Percentiles rank a stretch among this genome's conserved stretches.
Conservation (phyloP, 2,329 filamentous ascomycete genomes). For the Falciphora oryzae region DNA sequence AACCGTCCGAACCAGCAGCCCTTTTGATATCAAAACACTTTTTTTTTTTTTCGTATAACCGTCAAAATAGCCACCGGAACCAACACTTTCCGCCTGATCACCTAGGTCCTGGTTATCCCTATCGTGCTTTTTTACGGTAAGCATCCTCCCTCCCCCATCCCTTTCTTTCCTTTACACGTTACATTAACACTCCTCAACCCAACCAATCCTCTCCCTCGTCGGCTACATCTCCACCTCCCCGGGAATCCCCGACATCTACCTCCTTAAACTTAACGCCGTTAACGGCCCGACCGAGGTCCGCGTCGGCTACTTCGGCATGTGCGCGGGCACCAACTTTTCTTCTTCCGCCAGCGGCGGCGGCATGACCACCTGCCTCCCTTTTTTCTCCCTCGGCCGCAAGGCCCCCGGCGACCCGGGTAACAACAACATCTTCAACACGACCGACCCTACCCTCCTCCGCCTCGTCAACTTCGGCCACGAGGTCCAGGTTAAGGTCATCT, state of each 20-base stretch:
- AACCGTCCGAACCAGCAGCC: neutral
- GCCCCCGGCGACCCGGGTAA: slow-evolving; percentile 7
- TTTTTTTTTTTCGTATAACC: neutral
- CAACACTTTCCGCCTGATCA: slow-evolving; percentile 2
- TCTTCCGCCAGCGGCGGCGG: too few species aligned
- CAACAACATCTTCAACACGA: slow-evolving; percentile 5
- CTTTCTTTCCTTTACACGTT: neutral
- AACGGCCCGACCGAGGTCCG: slow-evolving; percentile 15
- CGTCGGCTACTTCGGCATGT: slow-evolving; percentile 17
- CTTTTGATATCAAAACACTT: neutral
- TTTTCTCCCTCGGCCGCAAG: slow-evolving; percentile 11
- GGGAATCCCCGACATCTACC: slow-evolving; percentile 17
- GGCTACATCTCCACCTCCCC: slow-evolving; percentile 19
- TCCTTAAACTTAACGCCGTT: slow-evolving; percentile 17
- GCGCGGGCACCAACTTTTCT: slow-evolving; percentile 14
- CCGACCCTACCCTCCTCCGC: slow-evolving; percentile 1
- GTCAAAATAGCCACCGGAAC: neutral
- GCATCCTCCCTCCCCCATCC: neutral
- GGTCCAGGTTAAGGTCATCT: slow-evolving; percentile 10
- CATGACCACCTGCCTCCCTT: slow-evolving; percentile 10
- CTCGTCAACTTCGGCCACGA: slow-evolving; percentile 8
- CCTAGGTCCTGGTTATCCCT: slow-evolving; percentile 4
- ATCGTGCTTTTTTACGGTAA: slow-evolving; percentile 10
- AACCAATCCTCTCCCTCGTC: slow-evolving; percentile 15
- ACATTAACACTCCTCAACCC: neutral